These are phyloP conservation scores for Fraxinus baroniana DNA, from an alignment of 305 asterid genomes.

Conservation along the genomic window DNA sequence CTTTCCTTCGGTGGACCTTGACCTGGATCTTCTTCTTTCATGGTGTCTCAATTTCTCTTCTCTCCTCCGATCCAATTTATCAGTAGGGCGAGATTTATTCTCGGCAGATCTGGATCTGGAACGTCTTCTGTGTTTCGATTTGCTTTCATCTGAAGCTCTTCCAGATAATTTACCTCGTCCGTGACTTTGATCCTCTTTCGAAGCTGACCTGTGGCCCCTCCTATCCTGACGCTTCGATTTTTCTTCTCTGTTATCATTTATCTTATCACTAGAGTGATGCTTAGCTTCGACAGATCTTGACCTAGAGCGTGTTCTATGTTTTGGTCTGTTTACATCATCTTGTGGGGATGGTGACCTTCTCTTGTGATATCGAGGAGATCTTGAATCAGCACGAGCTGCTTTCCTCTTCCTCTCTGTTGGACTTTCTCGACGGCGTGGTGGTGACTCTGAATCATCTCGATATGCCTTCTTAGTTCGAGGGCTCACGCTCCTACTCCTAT, in stretches of 20 bases:
- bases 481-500: slow-evolving; percentile 74
- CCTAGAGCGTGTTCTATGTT: slow-evolving; percentile 60
- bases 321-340: slow-evolving; percentile 58
- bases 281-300: slow-evolving; percentile 67
- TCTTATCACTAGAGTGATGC: slow-evolving; percentile 48
- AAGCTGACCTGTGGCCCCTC: slow-evolving; percentile 58
- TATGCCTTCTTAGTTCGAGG: slow-evolving; percentile 62
- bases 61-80: slow-evolving; percentile 54
- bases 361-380: slow-evolving; percentile 65
- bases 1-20: slow-evolving; percentile 61
- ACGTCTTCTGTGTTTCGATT: slow-evolving; percentile 48
- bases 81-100: slow-evolving; percentile 47
- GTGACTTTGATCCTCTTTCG: slow-evolving; percentile 45
- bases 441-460: slow-evolving; percentile 62
- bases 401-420: slow-evolving; percentile 52
- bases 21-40: slow-evolving; percentile 57
- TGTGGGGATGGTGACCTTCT: slow-evolving; percentile 63
- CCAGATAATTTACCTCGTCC: slow-evolving; percentile 42
- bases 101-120: slow-evolving; percentile 67
- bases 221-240: slow-evolving; percentile 47
- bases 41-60: slow-evolving; percentile 56
- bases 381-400: slow-evolving; percentile 54
- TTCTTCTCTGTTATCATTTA: slow-evolving; percentile 42
- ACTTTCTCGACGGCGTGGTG: slow-evolving; percentile 55
- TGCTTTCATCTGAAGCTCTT: slow-evolving; percentile 52